Evolutionary conservation across 257 asterid genomes (phyloP), one percentile per base, ranked within the genome.

Genomic region (Striga asiatica): DNA sequence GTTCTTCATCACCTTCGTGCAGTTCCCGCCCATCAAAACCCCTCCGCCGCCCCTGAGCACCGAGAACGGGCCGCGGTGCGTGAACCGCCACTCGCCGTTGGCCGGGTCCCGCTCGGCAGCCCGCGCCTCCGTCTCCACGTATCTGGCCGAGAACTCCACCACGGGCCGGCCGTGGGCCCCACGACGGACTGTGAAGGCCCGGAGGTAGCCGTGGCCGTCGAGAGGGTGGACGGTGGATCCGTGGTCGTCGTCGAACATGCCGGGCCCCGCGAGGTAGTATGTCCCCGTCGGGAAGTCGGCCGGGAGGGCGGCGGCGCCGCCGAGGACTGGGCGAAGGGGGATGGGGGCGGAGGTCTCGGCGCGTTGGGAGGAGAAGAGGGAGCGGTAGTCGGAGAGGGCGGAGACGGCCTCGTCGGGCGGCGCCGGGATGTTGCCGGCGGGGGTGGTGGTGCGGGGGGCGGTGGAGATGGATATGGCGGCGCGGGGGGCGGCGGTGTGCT

Each of bases 151-250:
- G 78, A 91, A 91, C 52, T 88, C 83, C 35, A 84, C 89, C 10
- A 31, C 5, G 93, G 84, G 0, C 66, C 60, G 8, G 11, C 78
- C 76, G 31, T 80, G 80, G 47, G 88, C 71, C 1, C 41, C n/a
- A n/a, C n/a, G n/a, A n/a, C n/a, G n/a, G n/a, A n/a, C n/a, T n/a
- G n/a, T 55, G 56, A 91, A 91, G 8, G 93, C 57, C 7, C 98
- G 73, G 1, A 91, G 70, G 24, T 91, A 91, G 3, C 98, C 98
- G 58, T 87, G 98, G 1, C 98, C 98, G 39, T 91, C 98, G 4
- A 91, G 54, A 27, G 98, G 98, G 79, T 91, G 98, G 54, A 91
- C 98, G 19, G 98, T 91, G 54, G 98, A 91, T 16, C 98, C 98
- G 23, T 91, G 94, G 65, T 91, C 98, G 28, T 91, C 98, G 20